These are phyloP conservation scores for Sicyos baderoa DNA, from an alignment of 306 rosid species.

Conservation along the genomic window DNA sequence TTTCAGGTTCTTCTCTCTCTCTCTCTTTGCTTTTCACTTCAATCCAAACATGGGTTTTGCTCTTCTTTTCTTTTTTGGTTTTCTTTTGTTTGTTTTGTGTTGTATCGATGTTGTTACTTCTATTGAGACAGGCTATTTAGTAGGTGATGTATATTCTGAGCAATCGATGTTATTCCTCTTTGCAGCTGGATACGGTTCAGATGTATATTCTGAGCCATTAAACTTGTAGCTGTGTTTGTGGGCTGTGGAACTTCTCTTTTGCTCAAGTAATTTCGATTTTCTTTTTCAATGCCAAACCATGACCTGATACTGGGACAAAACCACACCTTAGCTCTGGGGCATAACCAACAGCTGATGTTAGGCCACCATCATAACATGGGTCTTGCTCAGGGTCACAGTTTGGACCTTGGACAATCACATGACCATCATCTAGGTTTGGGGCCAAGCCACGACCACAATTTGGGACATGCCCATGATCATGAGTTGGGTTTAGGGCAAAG, in stretches of 20 bases:
- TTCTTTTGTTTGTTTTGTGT: not conserved
- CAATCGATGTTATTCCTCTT: not conserved
- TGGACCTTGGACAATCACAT: conserved; percentile 48
- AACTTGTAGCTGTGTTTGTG: conserved; percentile 20
- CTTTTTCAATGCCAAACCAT: conserved; percentile 55
- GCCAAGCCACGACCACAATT: conserved; percentile 22
- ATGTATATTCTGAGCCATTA: not conserved
- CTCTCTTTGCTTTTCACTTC: not conserved
- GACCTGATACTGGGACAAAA: conserved; percentile 64
- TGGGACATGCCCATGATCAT: conserved; percentile 37
- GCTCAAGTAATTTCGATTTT: conserved; percentile 16
- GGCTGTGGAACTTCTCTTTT: conserved; percentile 23
- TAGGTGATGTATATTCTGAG: not conserved
- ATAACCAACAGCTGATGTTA: conserved; percentile 55
- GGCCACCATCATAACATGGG: conserved; percentile 53
- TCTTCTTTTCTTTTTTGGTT: too few species aligned
- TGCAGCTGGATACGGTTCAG: conserved; percentile 1
- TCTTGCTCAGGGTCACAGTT: conserved; percentile 43
- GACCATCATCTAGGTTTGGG: too few species aligned
- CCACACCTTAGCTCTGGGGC: conserved; percentile 55
- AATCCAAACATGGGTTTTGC: too few species aligned
- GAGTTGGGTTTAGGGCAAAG: conserved; percentile 48
- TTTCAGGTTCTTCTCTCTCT: not conserved
- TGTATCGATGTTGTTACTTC: not conserved
- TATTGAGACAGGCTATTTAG: too few species aligned